Base-by-base conservation (phyloP, 306 rosid genomes). In the Vigna angularis region DNA sequence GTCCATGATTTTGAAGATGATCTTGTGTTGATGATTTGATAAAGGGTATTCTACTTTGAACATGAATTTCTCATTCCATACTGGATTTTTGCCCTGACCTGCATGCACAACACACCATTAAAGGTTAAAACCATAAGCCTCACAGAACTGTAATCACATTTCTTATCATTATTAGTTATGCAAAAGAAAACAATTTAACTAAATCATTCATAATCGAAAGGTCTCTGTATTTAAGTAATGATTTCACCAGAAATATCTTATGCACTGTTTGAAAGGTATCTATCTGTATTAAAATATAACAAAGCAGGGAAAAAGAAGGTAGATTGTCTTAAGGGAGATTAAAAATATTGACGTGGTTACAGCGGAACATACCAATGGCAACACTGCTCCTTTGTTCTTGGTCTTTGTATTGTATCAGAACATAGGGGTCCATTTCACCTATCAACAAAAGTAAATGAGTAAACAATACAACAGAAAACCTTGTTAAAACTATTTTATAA, bases 391-490 rank as follows among this genome's bases (percentile, higher is more conserved):
- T 92, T 65, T 55, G 88, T 75, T 92, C 98, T 70, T 92, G 98
- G 67, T 84, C 86, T 81, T 86, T 87, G 83, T 94, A 92, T 75
- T 90, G 89, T 38, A 92, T 81, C 77, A 89, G 66, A 68, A 92
- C 97, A 57, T 89, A 89, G 1, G 97, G 97, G 66, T 94, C 97
- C 84, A 92, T 89, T 14, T 84, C 53, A 71, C 83, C 97, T 92
- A 68, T 51, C 8, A 53, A 53, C 22, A 77, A 38, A 32, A 6
- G 36, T 32, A 14, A 18, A 11, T 4, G 34, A 30, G 34, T 34
- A 64, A 36, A 13, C 4, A 20, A 20, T 20, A 20, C 22, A 32
- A 32, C 36, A 49, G 20, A 13, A 32, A 45, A 47, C 34, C 0
- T 40, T 9, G 40, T 32, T 32, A 32, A 32, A 32, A 32, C 36